Evolutionary conservation across 1,284 basidiomycete species (phyloP).

Genomic region (Afroboletus lepidellus): DNA sequence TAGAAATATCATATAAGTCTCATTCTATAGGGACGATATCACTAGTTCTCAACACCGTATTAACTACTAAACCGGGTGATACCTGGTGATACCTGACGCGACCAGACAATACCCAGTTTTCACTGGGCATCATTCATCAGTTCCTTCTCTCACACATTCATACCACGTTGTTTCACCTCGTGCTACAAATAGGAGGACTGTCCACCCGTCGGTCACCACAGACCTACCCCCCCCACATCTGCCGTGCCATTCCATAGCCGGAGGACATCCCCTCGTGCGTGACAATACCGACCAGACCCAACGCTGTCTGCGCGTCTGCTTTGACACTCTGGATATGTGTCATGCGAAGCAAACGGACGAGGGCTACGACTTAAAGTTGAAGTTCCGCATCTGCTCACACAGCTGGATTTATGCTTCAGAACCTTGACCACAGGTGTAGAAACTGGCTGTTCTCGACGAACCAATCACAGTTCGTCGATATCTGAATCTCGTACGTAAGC

Average conservation of each 20-base stretch:
- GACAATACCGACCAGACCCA: too few species aligned
- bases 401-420: too few species aligned
- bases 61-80: too few species aligned
- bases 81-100: too few species aligned
- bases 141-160: not conserved
- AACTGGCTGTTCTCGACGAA: not conserved
- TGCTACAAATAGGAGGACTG: not conserved
- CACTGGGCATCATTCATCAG: not conserved
- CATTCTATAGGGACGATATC: too few species aligned
- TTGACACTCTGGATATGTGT: not conserved
- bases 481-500: not conserved
- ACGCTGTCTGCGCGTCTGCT: not conserved
- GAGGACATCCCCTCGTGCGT: too few species aligned
- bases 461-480: not conserved
- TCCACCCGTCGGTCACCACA: not conserved
- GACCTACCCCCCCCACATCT: not conserved
- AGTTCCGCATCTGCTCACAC: too few species aligned
- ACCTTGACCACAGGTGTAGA: not conserved
- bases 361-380: not conserved
- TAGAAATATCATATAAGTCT: too few species aligned
- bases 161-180: not conserved
- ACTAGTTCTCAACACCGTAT: too few species aligned
- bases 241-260: too few species aligned
- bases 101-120: too few species aligned
- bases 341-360: not conserved